Conservation (phyloP, 2,329 filamentous ascomycete genomes). For the Venturia aucupariae region DNA sequence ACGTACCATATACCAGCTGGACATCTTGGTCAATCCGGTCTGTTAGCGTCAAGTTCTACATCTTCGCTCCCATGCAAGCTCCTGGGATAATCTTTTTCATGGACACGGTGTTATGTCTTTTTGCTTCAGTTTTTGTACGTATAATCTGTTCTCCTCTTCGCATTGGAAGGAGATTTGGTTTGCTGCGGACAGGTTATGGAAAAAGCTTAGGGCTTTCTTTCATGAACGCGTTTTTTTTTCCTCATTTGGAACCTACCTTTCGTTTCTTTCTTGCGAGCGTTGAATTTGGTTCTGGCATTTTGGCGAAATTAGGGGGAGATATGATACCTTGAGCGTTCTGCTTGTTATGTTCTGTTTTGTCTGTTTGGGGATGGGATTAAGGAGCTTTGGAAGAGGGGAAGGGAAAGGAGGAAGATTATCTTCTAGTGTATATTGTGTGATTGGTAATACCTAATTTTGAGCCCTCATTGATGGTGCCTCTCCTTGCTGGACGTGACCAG, state of each 20-base stretch:
- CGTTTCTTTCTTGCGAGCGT: neutral
- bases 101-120: neutral
- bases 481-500: no score
- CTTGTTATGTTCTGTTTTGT: neutral
- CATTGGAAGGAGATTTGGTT: neutral
- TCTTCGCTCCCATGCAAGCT: neutral
- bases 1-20: neutral
- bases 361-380: neutral
- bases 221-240: neutral
- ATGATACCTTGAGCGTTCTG: constrained; percentile 3
- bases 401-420: neutral
- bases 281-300: neutral
- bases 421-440: constrained; percentile 1
- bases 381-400: neutral
- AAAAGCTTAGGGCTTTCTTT: neutral
- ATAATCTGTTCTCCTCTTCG: neutral
- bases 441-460: neutral
- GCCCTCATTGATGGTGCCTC: neutral
- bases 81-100: neutral
- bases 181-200: neutral
- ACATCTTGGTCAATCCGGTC: neutral
- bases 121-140: neutral
- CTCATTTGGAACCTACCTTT: neutral
- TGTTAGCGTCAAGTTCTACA: neutral
- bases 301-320: neutral